Evolutionary conservation across 2,329 filamentous ascomycete species (phyloP), one percentile per base, ranked within the genome.

Genomic region (Didymella arachidicola): DNA sequence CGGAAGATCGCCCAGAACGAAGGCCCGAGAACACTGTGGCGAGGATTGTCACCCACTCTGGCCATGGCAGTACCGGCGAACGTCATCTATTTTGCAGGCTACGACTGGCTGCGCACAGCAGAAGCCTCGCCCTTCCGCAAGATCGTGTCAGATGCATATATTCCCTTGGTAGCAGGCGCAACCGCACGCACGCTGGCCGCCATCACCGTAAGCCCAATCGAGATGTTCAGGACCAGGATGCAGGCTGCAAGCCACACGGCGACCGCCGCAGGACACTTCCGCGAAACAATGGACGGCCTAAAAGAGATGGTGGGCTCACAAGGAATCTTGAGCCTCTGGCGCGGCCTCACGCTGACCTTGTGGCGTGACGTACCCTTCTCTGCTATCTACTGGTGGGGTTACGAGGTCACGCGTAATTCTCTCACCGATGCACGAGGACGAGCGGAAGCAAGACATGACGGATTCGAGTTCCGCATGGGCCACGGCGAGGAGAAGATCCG

Each of bases 351-450:
- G 0, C 81, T 99, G 68, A 98, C 94, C 0, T 84, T 99, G 57
- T 99, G 95, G 95, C 86, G 95, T 63, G 95, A 99, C 73, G 95
- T 98, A 0, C 95, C 95, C 0, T 99, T 99, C 72, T 98, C 94
- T 0, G 95, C 91, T 3, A 85, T 99, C 43, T 99, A 99, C 80
- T 99, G 95, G 95, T 96, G 91, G 88, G 94, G 95, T 12, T 99
- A 99, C 75, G 95, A 99, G 80, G 87, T 86, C 18, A 88, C 94
- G 54, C 87, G 93, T 52, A 87, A 88, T 25, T 80, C 81, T 51
- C 78, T 98, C 57, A 89, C 88, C 1, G 88, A 93, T 66, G 78
- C 86, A 47, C 87, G 93, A 45, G 78, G 80, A 54, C 64, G 86
- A 84, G 72, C 79, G 80, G 67, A 70, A 19, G 70, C 71, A 42